These are phyloP conservation scores for Entomophthora muscae DNA, from an alignment of 371 early-diverging fungal genomes.

Conservation along the genomic window DNA sequence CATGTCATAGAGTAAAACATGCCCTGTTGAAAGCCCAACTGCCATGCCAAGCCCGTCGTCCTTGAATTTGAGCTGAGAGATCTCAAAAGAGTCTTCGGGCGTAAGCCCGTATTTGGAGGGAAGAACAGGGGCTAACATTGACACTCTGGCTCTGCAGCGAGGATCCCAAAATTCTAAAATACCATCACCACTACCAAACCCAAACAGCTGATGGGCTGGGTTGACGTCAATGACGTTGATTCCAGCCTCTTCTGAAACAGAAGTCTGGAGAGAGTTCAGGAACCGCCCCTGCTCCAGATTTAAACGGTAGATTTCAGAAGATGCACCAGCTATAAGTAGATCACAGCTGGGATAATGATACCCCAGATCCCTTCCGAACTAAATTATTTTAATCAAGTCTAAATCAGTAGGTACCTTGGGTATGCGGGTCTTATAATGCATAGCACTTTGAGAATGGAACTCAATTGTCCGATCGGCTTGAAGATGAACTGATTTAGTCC, in stretches of 20 bases:
- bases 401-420: conserved; percentile 40
- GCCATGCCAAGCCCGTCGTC: conserved; percentile 77
- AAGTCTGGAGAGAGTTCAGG: conserved; percentile 58
- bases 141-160: conserved; percentile 52
- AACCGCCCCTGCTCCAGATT: conserved; percentile 95
- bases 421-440: conserved; percentile 89
- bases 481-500: conserved; percentile 89
- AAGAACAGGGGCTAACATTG: conserved; percentile 32
- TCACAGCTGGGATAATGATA: conserved; percentile 90
- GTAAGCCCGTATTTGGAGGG: conserved; percentile 14
- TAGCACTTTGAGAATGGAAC: conserved; percentile 90
- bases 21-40: conserved; percentile 83
- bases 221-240: conserved; percentile 71
- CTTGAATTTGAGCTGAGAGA: conserved; percentile 25
- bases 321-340: conserved; percentile 66
- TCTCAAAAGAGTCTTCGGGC: conserved; percentile 12
- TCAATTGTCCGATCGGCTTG: conserved; percentile 91
- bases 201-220: conserved; percentile 83
- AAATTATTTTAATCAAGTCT: not conserved
- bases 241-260: conserved; percentile 31
- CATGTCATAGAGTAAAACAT: conserved; percentile 86
- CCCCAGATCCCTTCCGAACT: conserved; percentile 79
- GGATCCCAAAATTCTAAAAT: conserved; percentile 93
- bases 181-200: conserved; percentile 75
- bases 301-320: conserved; percentile 74